Conservation (phyloP, 1,284 basidiomycete genomes). For the Pholiota adiposa region DNA sequence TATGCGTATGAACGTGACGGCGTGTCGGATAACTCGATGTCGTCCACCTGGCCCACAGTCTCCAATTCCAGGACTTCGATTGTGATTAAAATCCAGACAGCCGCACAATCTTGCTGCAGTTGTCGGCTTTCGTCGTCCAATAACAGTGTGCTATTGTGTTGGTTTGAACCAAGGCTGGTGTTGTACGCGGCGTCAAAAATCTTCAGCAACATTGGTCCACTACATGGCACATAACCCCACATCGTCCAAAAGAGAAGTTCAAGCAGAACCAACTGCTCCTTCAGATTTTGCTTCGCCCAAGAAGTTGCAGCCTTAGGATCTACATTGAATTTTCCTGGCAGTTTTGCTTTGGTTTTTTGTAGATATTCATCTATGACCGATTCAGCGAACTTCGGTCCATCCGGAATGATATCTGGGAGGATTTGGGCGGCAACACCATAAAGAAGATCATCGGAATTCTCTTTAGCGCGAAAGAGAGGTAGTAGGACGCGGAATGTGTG, state of each 20-base stretch:
- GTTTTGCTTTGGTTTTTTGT: slow-evolving; percentile 51
- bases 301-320: slow-evolving; percentile 66
- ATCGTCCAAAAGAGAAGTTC: slow-evolving; percentile 87
- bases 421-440: slow-evolving; percentile 57
- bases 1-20: slow-evolving; percentile 57
- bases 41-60: slow-evolving; percentile 59
- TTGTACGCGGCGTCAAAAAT: slow-evolving; percentile 70
- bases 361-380: slow-evolving; percentile 62
- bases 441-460: slow-evolving; percentile 56
- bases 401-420: slow-evolving; percentile 65
- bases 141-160: slow-evolving; percentile 69
- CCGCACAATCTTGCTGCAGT: slow-evolving; percentile 68
- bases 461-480: slow-evolving; percentile 71
- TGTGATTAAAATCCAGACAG: slow-evolving; percentile 77
- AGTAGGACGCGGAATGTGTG: slow-evolving; percentile 66
- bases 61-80: slow-evolving; percentile 85
- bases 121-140: slow-evolving; percentile 75
- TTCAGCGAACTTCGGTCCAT: slow-evolving; percentile 60
- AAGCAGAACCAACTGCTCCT: slow-evolving; percentile 79
- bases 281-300: slow-evolving; percentile 81
- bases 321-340: slow-evolving; percentile 55
- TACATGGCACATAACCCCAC: slow-evolving; percentile 77
- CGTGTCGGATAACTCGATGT: slow-evolving; percentile 54
- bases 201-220: slow-evolving; percentile 60
- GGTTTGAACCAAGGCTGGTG: slow-evolving; percentile 69